phyloP scores from a whole-genome alignment of 176 grass and related monocot genomes.

The Oryza glaberrima region DNA sequence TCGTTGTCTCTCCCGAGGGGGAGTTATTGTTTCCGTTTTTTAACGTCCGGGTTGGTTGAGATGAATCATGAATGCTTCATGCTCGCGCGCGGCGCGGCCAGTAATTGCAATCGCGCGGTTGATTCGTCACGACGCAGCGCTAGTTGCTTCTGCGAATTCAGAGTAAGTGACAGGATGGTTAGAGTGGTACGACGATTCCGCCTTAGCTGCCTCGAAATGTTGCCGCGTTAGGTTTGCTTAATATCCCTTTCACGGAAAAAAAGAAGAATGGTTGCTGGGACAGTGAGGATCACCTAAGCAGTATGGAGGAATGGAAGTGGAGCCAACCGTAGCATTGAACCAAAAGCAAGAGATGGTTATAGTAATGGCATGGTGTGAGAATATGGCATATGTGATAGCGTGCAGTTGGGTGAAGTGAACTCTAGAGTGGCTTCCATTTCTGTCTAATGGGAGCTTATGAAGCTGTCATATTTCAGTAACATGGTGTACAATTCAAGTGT shows the following conservation, averaged over 20 bases:
- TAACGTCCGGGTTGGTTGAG: slow-evolving; percentile 25
- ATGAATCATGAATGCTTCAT: too few relatives aligned
- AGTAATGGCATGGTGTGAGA: not conserved
- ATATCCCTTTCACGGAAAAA: not conserved
- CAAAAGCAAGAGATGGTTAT: not conserved
- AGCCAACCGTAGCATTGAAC: not conserved
- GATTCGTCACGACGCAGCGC: too few relatives aligned
- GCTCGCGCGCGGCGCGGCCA: too few relatives aligned
- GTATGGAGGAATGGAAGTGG: not conserved
- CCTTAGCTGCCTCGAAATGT: slow-evolving; percentile 4
- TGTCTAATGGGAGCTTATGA: not conserved
- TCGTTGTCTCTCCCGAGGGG: not conserved
- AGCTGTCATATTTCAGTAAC: not conserved
- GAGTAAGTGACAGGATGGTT: not conserved
- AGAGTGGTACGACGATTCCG: not conserved
- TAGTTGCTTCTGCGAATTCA: not conserved
- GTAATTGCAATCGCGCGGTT: too few relatives aligned
- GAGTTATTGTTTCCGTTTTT: slow-evolving; percentile 6
- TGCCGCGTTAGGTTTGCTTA: slow-evolving; percentile 32
- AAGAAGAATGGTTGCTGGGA: not conserved
- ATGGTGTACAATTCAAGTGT: slow-evolving; percentile 4
- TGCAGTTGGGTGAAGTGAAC: not conserved
- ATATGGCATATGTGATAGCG: slow-evolving; percentile 10
- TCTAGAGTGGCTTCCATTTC: slow-evolving; percentile 1
- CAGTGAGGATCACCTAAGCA: not conserved